Conservation (phyloP, 352 stramenopile species). For the Phytopythium aichiense region DNA sequence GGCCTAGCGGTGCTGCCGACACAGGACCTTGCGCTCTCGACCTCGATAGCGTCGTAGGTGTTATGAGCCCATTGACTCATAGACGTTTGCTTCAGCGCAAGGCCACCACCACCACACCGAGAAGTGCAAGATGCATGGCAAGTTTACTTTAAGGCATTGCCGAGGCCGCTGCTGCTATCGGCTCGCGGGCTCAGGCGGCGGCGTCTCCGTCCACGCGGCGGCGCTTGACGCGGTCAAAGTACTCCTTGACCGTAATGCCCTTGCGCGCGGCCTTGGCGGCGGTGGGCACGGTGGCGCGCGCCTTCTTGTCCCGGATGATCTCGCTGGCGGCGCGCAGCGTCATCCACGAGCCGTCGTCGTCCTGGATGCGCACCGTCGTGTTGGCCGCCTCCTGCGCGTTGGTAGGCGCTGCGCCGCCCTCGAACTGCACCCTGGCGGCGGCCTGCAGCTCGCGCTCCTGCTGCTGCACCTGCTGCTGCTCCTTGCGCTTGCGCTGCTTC, state of each 20-base stretch:
- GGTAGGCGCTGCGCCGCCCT: slow-evolving; percentile 43
- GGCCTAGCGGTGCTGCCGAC: too few relatives aligned
- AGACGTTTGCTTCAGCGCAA: too few relatives aligned
- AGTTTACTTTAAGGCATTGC: too few relatives aligned
- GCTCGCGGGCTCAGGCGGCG: not conserved
- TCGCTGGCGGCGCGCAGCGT: slow-evolving; percentile 72
- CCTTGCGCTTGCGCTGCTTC: slow-evolving; percentile 64
- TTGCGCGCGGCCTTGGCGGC: slow-evolving; percentile 70
- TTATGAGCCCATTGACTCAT: too few relatives aligned
- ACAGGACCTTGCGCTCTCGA: too few relatives aligned
- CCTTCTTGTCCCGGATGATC: slow-evolving; percentile 76
- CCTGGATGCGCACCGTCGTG: slow-evolving; percentile 75
- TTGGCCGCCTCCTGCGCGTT: slow-evolving; percentile 74
- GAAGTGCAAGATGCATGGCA: too few relatives aligned
- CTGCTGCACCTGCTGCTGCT: slow-evolving; percentile 51
- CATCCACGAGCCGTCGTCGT: slow-evolving; percentile 82
- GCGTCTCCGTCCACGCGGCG: slow-evolving; percentile 27
- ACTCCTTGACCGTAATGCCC: slow-evolving; percentile 83
- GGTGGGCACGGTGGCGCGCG: slow-evolving; percentile 54
- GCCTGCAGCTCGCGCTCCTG: slow-evolving; percentile 41
- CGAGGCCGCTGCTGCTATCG: too few relatives aligned
- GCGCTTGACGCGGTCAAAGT: slow-evolving; percentile 82
- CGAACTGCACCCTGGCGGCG: slow-evolving; percentile 58
- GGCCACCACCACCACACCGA: too few relatives aligned
- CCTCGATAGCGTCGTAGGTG: too few relatives aligned